Conservation (phyloP, 306 rosid genomes). For the Acacia acuminata region DNA sequence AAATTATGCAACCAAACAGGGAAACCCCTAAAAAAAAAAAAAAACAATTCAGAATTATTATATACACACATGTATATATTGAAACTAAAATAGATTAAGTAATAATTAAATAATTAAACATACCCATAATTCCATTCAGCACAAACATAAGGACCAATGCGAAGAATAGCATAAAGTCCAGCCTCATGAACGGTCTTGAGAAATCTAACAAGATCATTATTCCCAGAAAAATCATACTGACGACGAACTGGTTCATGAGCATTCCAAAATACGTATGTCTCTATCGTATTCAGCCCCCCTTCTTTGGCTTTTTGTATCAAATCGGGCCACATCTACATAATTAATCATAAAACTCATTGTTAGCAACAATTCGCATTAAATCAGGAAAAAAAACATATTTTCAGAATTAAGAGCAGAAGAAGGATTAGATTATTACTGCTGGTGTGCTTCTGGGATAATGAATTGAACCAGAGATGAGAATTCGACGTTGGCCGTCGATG, state of each 20-base stretch:
- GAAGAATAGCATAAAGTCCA: constrained; percentile 61
- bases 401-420: background rate
- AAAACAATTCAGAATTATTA: background rate
- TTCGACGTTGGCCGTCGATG: constrained; percentile 34
- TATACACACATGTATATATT: background rate
- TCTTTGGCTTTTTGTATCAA: constrained; percentile 51
- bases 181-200: constrained; percentile 50
- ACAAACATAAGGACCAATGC: constrained; percentile 71
- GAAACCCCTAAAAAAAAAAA: constrained; percentile 38
- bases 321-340: constrained; percentile 61
- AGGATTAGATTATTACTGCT: constrained; percentile 23
- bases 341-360: background rate
- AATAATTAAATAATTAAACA: background rate
- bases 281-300: constrained; percentile 59
- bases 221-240: constrained; percentile 47
- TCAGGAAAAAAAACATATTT: too few species aligned
- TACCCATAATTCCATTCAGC: constrained; percentile 74
- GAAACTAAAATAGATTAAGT: background rate
- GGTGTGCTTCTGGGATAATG: constrained; percentile 71
- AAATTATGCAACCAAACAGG: constrained; percentile 65
- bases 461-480: constrained; percentile 49
- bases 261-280: constrained; percentile 61
- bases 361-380: background rate
- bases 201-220: constrained; percentile 46
- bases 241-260: constrained; percentile 51